Percentiles rank a stretch among this genome's conserved stretches.
phyloP scores from a whole-genome alignment of 208 protist genomes.

The Lotmaria passim region DNA sequence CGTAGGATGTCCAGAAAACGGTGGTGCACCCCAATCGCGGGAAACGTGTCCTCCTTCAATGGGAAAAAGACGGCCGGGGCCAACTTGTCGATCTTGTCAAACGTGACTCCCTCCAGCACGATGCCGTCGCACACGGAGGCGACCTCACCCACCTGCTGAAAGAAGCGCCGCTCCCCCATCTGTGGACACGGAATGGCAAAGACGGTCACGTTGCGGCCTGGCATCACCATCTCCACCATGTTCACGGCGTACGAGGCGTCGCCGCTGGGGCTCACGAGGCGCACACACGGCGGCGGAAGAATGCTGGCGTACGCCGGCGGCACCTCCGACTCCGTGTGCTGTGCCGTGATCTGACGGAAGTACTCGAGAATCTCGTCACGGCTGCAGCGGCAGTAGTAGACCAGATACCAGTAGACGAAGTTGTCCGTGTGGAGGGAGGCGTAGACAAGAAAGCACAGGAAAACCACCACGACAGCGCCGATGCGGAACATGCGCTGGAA shows the following conservation, averaged over 20 bases:
- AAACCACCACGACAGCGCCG: slow-evolving; percentile 37
- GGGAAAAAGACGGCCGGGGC: slow-evolving; percentile 72
- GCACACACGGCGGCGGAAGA: slow-evolving; percentile 72
- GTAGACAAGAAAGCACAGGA: slow-evolving; percentile 53
- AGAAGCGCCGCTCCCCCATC: slow-evolving; percentile 64
- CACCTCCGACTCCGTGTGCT: slow-evolving; percentile 70
- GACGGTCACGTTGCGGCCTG: slow-evolving; percentile 57
- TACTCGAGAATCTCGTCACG: slow-evolving; percentile 57
- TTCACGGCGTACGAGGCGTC: slow-evolving; percentile 57
- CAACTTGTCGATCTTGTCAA: slow-evolving; percentile 76
- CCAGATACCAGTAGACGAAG: slow-evolving; percentile 65
- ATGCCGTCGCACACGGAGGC: slow-evolving; percentile 61
- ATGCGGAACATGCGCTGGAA: slow-evolving; percentile 81
- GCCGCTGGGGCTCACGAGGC: slow-evolving; percentile 32
- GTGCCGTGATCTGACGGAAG: slow-evolving; percentile 64
- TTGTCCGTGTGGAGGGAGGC: slow-evolving; percentile 63
- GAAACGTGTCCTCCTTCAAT: slow-evolving; percentile 81
- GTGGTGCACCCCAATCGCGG: slow-evolving; percentile 77
- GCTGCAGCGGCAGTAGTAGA: slow-evolving; percentile 47
- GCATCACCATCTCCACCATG: slow-evolving; percentile 65
- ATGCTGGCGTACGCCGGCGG: slow-evolving; percentile 71
- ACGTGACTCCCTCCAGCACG: slow-evolving; percentile 73
- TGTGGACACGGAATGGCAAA: slow-evolving; percentile 78
- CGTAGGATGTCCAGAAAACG: slow-evolving; percentile 82
- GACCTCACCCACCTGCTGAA: slow-evolving; percentile 55